Evolutionary conservation across 768 basidiomycete species (phyloP), one percentile per base, ranked within the genome.

Genomic region (Tulasnella sp.): DNA sequence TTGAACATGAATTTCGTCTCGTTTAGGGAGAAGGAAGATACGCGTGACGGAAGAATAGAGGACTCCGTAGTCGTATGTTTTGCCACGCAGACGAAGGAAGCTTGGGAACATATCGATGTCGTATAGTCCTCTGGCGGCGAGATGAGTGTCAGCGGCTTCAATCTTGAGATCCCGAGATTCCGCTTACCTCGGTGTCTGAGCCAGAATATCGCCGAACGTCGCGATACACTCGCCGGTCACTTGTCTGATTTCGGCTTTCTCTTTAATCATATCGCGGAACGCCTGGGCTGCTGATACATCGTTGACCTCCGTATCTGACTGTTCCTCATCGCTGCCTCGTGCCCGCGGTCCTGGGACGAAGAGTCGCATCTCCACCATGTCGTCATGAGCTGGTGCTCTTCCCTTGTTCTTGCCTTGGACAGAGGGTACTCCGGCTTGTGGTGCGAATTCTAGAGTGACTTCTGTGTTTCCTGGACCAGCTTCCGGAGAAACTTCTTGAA

Each of bases 11-110:
- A 93, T 90, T 81, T 99, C 98, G 82, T 99, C 98, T 32, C 86
- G 83, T 83, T 98, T 97, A 20, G 98, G 98, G 5, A 99, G 87
- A 32, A 99, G 87, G 88, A 99, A 99, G 11, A 99, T 85, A 78
- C 90, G 88, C 32, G 93, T 91, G 81, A 99, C 94, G 80, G 92
- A 93, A 48, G 89, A 88, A 85, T 96, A 98, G 32, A 94, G 87
- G 78, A 99, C 94, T 85, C 98, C 96, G 88, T 99, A 99, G 84
- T 99, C 98, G 85, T 99, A 99, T 1, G 96, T 98, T 85, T 98
- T 98, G 74, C 98, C 98, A n/a, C 96, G 92, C 42, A 99, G 86
- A 57, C 98, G 91, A 82, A 99, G 84, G 86, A 96, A 99, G 75
- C 94, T 93, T 35, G 91, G 91, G 87, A 94, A 98, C 93, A 99